Percentiles rank a stretch among this genome's conserved stretches.
Evolutionary conservation across 768 basidiomycete species (phyloP).

Genomic region (Boletus rex-veris): DNA sequence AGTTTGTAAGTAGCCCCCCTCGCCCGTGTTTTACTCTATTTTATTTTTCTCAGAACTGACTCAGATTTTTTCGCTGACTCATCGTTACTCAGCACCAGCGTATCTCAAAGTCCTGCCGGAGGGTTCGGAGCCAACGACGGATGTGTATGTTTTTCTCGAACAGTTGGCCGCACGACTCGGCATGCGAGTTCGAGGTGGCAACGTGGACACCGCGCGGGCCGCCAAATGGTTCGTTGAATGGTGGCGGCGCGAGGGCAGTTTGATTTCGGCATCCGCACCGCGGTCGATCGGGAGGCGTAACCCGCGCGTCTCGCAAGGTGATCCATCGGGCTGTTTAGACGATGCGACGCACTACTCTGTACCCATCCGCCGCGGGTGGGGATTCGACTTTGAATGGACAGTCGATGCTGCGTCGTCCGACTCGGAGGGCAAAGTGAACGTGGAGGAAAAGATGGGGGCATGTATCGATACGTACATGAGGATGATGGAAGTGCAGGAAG

Average conservation of each 20-base stretch:
- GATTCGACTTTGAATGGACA: conserved; percentile 81
- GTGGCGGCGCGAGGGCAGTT: conserved; percentile 78
- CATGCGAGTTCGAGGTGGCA: conserved; percentile 78
- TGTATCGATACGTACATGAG: conserved; percentile 59
- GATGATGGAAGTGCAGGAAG: conserved; percentile 45
- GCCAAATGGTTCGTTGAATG: conserved; percentile 80
- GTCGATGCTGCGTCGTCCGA: conserved; percentile 10
- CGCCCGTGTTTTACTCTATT: background rate
- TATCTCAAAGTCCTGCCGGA: conserved; percentile 63
- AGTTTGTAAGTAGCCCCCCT: conserved; percentile 45
- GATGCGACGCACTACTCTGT: background rate
- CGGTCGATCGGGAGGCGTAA: conserved; percentile 10
- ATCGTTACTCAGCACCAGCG: conserved; percentile 52
- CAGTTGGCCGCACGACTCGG: conserved; percentile 71
- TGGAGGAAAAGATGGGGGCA: conserved; percentile 68
- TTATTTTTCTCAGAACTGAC: conserved; percentile 7
- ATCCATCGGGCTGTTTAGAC: background rate
- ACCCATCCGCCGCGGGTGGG: conserved; percentile 62
- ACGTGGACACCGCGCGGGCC: conserved; percentile 66
- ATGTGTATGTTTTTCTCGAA: conserved; percentile 64
- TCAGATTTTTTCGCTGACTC: background rate
- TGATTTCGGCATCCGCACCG: conserved; percentile 47
- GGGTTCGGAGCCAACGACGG: conserved; percentile 52
- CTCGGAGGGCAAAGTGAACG: conserved; percentile 18
- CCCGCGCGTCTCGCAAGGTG: background rate